These are phyloP conservation scores for Cucurbita ficifolia DNA, from an alignment of 306 rosid species.

Conservation along the genomic window DNA sequence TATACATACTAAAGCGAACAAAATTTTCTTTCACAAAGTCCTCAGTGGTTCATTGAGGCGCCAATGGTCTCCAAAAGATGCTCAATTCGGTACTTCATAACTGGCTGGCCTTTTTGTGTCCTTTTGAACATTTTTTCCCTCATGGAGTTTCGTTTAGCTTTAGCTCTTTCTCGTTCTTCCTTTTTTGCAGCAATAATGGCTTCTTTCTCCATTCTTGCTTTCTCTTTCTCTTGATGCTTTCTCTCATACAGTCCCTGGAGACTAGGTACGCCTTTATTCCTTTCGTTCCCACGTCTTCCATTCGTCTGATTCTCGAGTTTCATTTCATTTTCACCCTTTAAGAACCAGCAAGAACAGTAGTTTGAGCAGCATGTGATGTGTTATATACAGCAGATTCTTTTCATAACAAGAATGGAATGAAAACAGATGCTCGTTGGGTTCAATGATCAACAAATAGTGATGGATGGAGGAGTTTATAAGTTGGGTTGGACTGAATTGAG, in stretches of 20 bases:
- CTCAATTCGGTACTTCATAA: conserved; percentile 70
- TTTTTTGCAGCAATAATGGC: conserved; percentile 30
- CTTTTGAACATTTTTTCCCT: conserved; percentile 58
- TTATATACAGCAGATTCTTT: not conserved
- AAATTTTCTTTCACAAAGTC: not conserved
- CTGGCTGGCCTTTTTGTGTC: conserved; percentile 66
- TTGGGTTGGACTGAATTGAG: not conserved
- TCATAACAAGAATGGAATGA: not conserved
- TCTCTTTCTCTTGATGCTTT: conserved; percentile 46
- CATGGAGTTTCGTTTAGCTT: conserved; percentile 39
- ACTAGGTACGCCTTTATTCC: conserved; percentile 22
- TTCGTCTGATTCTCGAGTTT: conserved; percentile 15
- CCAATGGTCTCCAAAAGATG: conserved; percentile 64
- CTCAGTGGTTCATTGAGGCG: conserved; percentile 18
- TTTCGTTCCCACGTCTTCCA: conserved; percentile 16
- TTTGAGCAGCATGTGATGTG: not conserved
- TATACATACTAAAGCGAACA: not conserved
- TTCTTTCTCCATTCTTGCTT: conserved; percentile 50
- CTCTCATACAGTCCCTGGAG: conserved; percentile 37
- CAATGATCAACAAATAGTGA: not conserved
- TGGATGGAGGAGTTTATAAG: not conserved
- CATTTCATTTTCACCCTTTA: conserved; percentile 31
- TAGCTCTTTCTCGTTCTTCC: conserved; percentile 39
- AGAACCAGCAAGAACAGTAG: not conserved
- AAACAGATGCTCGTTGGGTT: not conserved